Evolutionary conservation across 805 yeast genomes (phyloP).

Genomic region (Scheffersomyces spartinae): DNA sequence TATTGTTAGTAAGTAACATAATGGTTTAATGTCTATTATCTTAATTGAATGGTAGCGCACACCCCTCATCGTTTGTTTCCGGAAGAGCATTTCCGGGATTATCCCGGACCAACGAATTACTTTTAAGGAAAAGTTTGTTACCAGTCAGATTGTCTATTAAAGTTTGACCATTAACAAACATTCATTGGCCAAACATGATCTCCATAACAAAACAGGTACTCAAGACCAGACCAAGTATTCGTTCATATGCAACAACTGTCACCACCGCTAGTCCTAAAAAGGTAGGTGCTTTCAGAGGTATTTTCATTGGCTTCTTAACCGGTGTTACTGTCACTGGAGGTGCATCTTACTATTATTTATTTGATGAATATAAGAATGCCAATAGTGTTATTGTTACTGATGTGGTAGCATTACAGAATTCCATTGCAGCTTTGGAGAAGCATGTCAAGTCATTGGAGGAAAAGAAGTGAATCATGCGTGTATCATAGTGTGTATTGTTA

Average conservation of each 20-base stretch:
- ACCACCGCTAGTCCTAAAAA: conserved; percentile 16
- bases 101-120: too few species aligned
- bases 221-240: conserved; percentile 9
- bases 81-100: too few species aligned
- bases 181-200: too few species aligned
- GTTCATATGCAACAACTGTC: conserved; percentile 14
- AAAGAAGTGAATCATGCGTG: conserved; percentile 11
- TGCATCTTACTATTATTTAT: conserved; percentile 64
- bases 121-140: too few species aligned
- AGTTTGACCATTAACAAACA: too few species aligned
- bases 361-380: conserved; percentile 68
- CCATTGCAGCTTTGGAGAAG: conserved; percentile 55
- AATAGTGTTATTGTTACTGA: conserved; percentile 67
- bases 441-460: conserved; percentile 56
- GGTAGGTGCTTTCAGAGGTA: conserved; percentile 34
- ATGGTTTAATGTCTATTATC: too few species aligned
- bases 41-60: too few species aligned
- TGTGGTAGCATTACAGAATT: conserved; percentile 56
- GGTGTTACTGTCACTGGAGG: conserved; percentile 70
- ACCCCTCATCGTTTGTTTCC: too few species aligned
- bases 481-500: too few species aligned
- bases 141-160: too few species aligned
- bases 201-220: too few species aligned
- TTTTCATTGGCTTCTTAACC: conserved; percentile 63
- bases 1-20: too few species aligned